These are phyloP conservation scores for Orychophragmus violaceus DNA, from an alignment of 345 rosid species.

Conservation along the genomic window DNA sequence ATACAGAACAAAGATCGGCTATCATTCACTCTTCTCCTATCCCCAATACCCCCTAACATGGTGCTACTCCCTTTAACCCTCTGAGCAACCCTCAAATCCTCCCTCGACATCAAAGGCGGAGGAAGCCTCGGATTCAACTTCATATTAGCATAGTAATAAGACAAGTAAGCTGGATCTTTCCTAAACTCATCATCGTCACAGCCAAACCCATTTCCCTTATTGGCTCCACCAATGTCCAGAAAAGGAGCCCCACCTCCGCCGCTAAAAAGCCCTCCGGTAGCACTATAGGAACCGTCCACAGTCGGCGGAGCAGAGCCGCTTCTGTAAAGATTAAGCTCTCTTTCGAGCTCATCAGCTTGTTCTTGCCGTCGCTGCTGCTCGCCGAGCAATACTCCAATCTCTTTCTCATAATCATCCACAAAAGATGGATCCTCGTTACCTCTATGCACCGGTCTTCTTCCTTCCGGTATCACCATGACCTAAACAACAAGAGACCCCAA, in stretches of 20 bases:
- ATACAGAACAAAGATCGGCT: constrained; percentile 54
- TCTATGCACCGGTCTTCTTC: constrained; percentile 57
- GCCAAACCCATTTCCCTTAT: constrained; percentile 35
- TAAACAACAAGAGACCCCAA: neutral
- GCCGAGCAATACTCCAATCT: constrained; percentile 49
- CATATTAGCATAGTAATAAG: constrained; percentile 67
- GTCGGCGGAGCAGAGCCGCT: constrained; percentile 33
- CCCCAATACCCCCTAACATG: constrained; percentile 50
- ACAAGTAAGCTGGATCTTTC: constrained; percentile 70
- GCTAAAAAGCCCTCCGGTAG: constrained; percentile 51
- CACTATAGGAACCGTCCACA: constrained; percentile 52
- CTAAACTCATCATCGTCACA: constrained; percentile 65
- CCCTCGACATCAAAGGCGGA: constrained; percentile 78
- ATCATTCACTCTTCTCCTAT: constrained; percentile 45
- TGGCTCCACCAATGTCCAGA: constrained; percentile 29
- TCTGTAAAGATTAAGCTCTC: constrained; percentile 55
- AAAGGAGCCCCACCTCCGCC: constrained; percentile 31
- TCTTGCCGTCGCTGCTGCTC: constrained; percentile 44
- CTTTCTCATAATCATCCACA: constrained; percentile 69
- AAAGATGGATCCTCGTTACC: constrained; percentile 59
- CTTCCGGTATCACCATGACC: constrained; percentile 10
- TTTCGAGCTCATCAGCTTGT: constrained; percentile 53
- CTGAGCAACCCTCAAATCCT: constrained; percentile 76
- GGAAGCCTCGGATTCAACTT: constrained; percentile 89
- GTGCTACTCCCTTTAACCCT: constrained; percentile 44